Evolutionary conservation across 2,329 filamentous ascomycete genomes (phyloP), one percentile per base, ranked within the genome.

Genomic region (Raffaelea ambrosiae): DNA sequence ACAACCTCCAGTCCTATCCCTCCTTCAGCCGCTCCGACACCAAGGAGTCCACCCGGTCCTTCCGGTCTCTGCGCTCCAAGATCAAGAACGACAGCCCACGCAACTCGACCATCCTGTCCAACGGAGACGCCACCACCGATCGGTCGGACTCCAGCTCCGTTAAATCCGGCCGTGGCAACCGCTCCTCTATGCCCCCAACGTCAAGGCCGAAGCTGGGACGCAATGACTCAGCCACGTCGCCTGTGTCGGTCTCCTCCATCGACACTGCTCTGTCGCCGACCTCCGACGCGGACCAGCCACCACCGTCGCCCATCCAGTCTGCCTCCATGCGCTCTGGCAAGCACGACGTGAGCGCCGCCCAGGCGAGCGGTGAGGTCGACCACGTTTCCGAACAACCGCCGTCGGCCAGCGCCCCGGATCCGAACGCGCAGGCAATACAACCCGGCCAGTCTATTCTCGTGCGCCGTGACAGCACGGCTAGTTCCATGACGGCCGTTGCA

Each of bases 11-110:
- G 65, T 86, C 88, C 26, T 95, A 93, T 65, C 91, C 90, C 23
- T 95, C 91, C 23, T 91, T 97, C 63, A 86, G 84, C 68, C 85
- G 86, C 63, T 88, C 89, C 48, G 91, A 97, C 63, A 97, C 91
- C 23, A 91, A 90, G 64, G 90, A 95, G 55, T 96, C 89, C 7
- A 81, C 85, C 29, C 85, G 89, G 55, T 96, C 90, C 4, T 83
- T 96, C 65, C 81, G 87, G 56, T 84, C 82, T 36, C 77, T 97
- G 56, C 79, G 88, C 51, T 94, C 88, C 53, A 96, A 96, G 69
- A 96, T 95, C 51, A 86, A 80, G 61, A 79, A 72, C 41, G 90
- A 95, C 61, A 95, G 90, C 63, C 89, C 90, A 20, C 77, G 88
- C 55, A 82, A 76, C 55, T 95, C 90, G 13, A 73, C 77, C 35